Conservation (phyloP, 805 yeast species). For the Ogataea ganodermae region DNA sequence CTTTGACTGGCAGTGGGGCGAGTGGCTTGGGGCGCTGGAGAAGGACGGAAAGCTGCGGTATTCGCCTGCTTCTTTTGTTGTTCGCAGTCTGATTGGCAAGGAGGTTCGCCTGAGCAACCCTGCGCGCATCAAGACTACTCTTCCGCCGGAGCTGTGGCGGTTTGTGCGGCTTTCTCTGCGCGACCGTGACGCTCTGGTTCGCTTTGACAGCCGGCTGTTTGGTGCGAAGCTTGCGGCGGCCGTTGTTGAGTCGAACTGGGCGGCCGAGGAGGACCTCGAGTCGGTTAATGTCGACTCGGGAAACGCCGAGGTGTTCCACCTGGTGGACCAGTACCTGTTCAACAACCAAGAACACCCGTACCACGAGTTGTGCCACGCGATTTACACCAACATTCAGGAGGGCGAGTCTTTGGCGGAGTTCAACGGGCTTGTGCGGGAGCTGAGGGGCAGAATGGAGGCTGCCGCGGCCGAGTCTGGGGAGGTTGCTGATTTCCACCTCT, state of each 20-base stretch:
- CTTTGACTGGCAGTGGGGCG: conserved; percentile 97
- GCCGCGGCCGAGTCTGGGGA: conserved; percentile 12
- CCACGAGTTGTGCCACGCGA: conserved; percentile 35
- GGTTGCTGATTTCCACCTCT: conserved; percentile 35
- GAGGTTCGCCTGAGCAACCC: conserved; percentile 83
- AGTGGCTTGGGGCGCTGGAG: conserved; percentile 73
- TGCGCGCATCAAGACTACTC: conserved; percentile 67
- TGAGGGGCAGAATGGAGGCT: conserved; percentile 16
- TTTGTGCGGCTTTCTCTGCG: conserved; percentile 49
- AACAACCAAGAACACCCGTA: conserved; percentile 36
- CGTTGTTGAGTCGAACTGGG: conserved; percentile 18
- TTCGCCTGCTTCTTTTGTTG: conserved; percentile 75
- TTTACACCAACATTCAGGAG: conserved; percentile 37
- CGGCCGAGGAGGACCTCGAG: conserved; percentile 23
- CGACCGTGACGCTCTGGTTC: conserved; percentile 35
- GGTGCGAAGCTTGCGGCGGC: conserved; percentile 32
- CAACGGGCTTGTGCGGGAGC: conserved; percentile 26
- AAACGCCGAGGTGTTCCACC: conserved; percentile 33
- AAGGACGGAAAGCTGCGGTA: conserved; percentile 46
- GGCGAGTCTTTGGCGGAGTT: conserved; percentile 33
- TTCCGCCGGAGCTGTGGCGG: conserved; percentile 58
- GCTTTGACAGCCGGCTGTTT: conserved; percentile 40
- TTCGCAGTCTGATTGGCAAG: conserved; percentile 76
- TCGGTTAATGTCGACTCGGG: conserved; percentile 24
- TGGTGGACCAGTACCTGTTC: conserved; percentile 37